Base-by-base conservation (phyloP, 2,329 filamentous ascomycete species). In the Aspergillus sp. region DNA sequence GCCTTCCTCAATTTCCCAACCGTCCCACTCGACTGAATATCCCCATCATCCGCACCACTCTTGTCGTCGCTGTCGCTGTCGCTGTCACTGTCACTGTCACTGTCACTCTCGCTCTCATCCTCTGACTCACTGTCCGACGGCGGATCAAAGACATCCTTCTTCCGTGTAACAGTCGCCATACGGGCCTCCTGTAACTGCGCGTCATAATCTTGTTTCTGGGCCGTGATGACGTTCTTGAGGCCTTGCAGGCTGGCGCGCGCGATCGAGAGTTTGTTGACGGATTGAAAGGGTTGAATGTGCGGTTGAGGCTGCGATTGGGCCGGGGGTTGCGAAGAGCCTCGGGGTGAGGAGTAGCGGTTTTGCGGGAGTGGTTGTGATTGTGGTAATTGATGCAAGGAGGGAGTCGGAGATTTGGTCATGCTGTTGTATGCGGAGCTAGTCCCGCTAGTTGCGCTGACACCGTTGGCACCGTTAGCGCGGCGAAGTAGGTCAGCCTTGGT, bases 1-100 rank as follows among this genome's bases (percentile, higher is more conserved):
- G 48, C 50, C 30, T 45, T 10, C 13, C 51, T 41, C 43, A 60
- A 41, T 23, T 48, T 57, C 19, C 43, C 39, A 30, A 55, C 52
- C 5, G 37, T 49, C 19, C 59, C 59, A 41, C 48, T 59, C 5
- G 58, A 56, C 43, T 55, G 47, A 30, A 60, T 60, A 50, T 61
- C 58, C 6, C 58, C 59, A 7, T 52, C 49, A 39, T 57, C 48
- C 9, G 43, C 48, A 32, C 51, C 49, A 17, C 45, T 54, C 4
- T 47, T 49, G 15, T 42, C 50, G 19, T 52, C 46, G 45, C 46
- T 52, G 15, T 53, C 49, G 43, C 48, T 46, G 5, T 48, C 46
- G 13, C 44, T 57, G 2, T 51, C 43, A 10, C 50, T 53, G 12
- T 56, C 51, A 20, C 52, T 53, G 3, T 48, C 45, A 22, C 47